phyloP scores from a whole-genome alignment of 225 moss, liverwort and hornwort genomes.

The Climacium dendroides region DNA sequence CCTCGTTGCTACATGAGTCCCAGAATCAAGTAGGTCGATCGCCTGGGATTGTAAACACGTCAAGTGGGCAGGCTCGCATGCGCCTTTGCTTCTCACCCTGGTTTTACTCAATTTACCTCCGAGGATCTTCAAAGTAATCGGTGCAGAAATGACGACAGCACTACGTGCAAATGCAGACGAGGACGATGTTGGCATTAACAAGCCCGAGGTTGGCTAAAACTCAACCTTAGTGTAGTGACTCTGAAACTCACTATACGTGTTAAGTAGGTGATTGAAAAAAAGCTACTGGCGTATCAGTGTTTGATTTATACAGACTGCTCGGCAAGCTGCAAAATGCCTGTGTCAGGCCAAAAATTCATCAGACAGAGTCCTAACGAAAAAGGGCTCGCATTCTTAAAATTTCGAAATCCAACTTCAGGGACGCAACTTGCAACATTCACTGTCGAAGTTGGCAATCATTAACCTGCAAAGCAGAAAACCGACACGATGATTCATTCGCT shows the following conservation, averaged over 20 bases:
- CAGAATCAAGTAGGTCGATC: neutral
- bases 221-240: neutral
- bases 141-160: neutral
- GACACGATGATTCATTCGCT: neutral
- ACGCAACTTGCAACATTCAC: neutral
- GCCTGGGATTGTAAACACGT: neutral
- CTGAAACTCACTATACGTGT: neutral
- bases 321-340: neutral
- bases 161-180: neutral
- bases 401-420: neutral
- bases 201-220: neutral
- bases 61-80: neutral
- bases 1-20: neutral
- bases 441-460: neutral
- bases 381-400: neutral
- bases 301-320: neutral
- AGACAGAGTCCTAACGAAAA: neutral
- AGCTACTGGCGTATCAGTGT: neutral
- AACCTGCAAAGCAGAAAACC: slow-evolving; percentile 14
- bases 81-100: neutral
- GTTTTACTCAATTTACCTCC: neutral
- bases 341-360: neutral
- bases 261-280: neutral
- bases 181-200: neutral
- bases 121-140: neutral